Percentiles rank a stretch among this genome's conserved stretches.
These are phyloP conservation scores for Artomyces pyxidatus DNA, from an alignment of 768 basidiomycete genomes.

Conservation along the genomic window DNA sequence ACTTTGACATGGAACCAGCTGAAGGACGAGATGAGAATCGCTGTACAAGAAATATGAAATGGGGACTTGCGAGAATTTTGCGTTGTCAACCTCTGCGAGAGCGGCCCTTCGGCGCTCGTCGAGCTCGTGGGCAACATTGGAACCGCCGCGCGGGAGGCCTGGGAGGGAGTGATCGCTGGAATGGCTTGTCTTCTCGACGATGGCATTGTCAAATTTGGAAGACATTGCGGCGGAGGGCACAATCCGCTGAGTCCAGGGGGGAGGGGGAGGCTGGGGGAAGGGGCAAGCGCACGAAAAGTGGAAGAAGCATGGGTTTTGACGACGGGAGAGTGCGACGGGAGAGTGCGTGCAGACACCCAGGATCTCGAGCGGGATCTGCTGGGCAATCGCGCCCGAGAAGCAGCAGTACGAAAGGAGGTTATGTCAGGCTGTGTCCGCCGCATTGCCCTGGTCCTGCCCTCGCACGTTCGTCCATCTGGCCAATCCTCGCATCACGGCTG, in stretches of 20 bases:
- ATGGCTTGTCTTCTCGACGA: constrained; percentile 5
- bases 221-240: constrained; percentile 1
- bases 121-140: constrained; percentile 23
- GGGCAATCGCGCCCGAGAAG: too few species aligned
- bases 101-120: constrained; percentile 74
- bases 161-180: constrained; percentile 2
- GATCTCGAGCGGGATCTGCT: too few species aligned
- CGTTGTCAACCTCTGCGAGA: constrained; percentile 81
- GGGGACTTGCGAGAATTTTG: constrained; percentile 62
- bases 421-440: too few species aligned
- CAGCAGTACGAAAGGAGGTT: too few species aligned
- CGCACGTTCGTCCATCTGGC: too few species aligned
- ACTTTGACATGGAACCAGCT: constrained; percentile 47
- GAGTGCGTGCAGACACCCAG: too few species aligned
- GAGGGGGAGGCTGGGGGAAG: neutral
- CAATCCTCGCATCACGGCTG: too few species aligned
- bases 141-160: neutral
- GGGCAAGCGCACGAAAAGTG: neutral
- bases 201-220: neutral
- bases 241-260: neutral
- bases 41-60: neutral
- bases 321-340: too few species aligned
- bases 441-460: too few species aligned
- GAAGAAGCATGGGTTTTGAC: too few species aligned
- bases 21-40: neutral